Conservation (phyloP, 345 rosid species). For the Gynandropsis gynandra region DNA sequence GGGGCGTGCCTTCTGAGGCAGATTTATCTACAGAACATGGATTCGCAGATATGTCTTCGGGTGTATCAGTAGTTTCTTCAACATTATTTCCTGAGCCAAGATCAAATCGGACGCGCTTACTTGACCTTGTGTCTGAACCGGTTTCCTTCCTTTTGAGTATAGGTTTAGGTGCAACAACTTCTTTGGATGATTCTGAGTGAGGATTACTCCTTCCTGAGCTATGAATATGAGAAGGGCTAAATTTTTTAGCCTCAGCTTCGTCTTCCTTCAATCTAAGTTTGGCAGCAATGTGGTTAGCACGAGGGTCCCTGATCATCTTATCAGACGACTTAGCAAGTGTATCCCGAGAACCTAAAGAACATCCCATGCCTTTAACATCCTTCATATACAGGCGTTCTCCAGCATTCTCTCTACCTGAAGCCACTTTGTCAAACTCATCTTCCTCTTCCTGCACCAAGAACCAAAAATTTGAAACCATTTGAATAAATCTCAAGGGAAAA, state of each 20-base stretch:
- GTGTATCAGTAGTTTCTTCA: slow-evolving; percentile 23
- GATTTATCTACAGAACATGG: slow-evolving; percentile 18
- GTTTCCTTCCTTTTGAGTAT: slow-evolving; percentile 56
- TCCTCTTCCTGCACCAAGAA: slow-evolving; percentile 64
- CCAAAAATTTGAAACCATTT: neutral
- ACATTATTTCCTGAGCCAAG: slow-evolving; percentile 22
- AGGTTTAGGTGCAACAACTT: slow-evolving; percentile 28
- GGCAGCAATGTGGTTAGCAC: slow-evolving; percentile 68
- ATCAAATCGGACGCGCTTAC: slow-evolving; percentile 63
- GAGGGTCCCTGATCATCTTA: slow-evolving; percentile 40
- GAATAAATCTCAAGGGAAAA: neutral
- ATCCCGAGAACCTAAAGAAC: slow-evolving; percentile 32
- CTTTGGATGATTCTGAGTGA: slow-evolving; percentile 8
- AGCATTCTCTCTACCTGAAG: slow-evolving; percentile 47
- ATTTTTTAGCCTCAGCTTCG: slow-evolving; percentile 41
- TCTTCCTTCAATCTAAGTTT: slow-evolving; percentile 72
- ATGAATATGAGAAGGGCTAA: slow-evolving; percentile 21
- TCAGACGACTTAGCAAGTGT: slow-evolving; percentile 29
- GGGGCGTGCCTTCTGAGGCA: slow-evolving; percentile 21
- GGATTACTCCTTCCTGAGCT: slow-evolving; percentile 23
- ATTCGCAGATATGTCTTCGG: slow-evolving; percentile 3
- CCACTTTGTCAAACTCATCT: slow-evolving; percentile 73
- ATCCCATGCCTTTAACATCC: slow-evolving; percentile 31
- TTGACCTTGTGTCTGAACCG: slow-evolving; percentile 32
- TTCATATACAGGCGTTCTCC: slow-evolving; percentile 48